Percentiles rank a stretch among this genome's conserved stretches.
Evolutionary conservation across 176 grass and related monocot species (phyloP).

Genomic region (Ensete glaucum): DNA sequence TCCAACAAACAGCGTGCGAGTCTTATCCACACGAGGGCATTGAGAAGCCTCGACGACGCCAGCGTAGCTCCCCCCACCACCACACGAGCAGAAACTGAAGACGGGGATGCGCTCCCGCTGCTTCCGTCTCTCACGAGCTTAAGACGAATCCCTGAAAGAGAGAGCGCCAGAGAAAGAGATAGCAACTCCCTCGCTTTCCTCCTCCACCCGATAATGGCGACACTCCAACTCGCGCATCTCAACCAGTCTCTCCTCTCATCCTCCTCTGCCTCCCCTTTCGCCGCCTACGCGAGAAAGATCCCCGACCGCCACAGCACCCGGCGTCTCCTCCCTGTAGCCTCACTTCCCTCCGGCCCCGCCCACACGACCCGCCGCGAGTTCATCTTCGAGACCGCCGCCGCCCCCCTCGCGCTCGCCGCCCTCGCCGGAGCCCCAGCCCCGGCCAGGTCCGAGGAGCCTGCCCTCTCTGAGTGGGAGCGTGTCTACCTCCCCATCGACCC

Average conservation of each 20-base stretch:
- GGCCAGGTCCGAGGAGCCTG: slow-evolving; percentile 26
- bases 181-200: neutral
- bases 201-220: slow-evolving; percentile 39
- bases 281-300: slow-evolving; percentile 14
- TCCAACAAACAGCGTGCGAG: no score
- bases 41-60: neutral
- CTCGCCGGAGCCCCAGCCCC: slow-evolving; percentile 19
- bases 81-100: neutral
- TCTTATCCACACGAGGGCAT: neutral
- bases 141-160: neutral
- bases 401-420: slow-evolving; percentile 21
- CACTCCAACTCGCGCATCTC: slow-evolving; percentile 25
- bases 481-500: slow-evolving; percentile 66
- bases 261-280: slow-evolving; percentile 7
- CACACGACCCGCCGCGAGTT: slow-evolving; percentile 35
- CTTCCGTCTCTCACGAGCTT: neutral
- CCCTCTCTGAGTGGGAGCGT: slow-evolving; percentile 81
- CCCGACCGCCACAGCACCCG: slow-evolving; percentile 15
- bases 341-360: slow-evolving; percentile 16
- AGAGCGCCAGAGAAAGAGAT: neutral
- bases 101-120: no score
- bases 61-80: neutral
- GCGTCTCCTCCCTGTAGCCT: slow-evolving; percentile 22
- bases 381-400: slow-evolving; percentile 28
- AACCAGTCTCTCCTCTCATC: neutral